Evolutionary conservation across 139 green algal genomes (phyloP), one percentile per base, ranked within the genome.

Genomic region (Tetradesmus obliquus): DNA sequence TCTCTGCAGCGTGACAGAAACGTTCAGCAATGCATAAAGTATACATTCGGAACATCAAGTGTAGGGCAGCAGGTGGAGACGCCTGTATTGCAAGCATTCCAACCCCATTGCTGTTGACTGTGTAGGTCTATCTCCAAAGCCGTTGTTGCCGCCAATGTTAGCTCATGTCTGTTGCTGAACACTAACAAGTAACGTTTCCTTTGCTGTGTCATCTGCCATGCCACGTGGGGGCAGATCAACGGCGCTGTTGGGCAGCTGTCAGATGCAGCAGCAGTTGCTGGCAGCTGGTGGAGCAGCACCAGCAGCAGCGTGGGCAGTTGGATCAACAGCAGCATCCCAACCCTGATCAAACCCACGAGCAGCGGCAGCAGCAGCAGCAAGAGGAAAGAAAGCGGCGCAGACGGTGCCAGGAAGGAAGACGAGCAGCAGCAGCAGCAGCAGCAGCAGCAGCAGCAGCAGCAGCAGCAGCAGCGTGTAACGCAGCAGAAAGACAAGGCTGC

Each of bases 221-320:
- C 58, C 32, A 45, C 32, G 32, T 45, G 32, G 32, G 4, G 7
- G 55, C 84, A 89, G 85, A 57, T 89, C 24, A 79, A 7, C 55
- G 66, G 85, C 53, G 85, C 62, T 62, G 85, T 89, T 32, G 22
- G 85, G 12, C 62, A 82, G 66, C 13, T 89, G 45, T 69, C 62
- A 32, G 85, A 81, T 66, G n/a, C n/a, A 55, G 76, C 76, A 55
- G 76, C 76, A 51, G 62, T 45, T 53, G 85, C 85, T 22, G 51
- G 85, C 62, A 82, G 85, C 24, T 82, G 55, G 85, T 82, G 62
- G 62, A 82, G 19, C 85, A 82, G 85, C 32, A 89, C 53, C 85
- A 89, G 66, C 66, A 89, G 66, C 66, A 66, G 10, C 3, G 45
- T 89, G 7, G 45, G 66, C 62, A 5, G 66, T 19, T 82, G 62